Evolutionary conservation across 148 eudicot species (phyloP).

Genomic region (Simmondsia chinensis): DNA sequence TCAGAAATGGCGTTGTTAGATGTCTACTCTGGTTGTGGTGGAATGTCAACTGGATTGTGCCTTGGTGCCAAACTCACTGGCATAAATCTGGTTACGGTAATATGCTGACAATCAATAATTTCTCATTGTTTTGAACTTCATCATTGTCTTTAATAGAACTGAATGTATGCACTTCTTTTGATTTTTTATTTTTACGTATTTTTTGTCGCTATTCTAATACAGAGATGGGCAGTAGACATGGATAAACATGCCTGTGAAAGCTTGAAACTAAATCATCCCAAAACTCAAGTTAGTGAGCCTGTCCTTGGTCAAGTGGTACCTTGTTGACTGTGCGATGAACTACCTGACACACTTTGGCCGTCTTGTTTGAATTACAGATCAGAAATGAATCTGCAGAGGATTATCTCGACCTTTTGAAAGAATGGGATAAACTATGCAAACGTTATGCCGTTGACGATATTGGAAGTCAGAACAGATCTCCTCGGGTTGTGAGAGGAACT

Average conservation of each 20-base stretch:
- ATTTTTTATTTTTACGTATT: background rate
- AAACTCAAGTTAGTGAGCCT: conserved; percentile 52
- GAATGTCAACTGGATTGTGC: conserved; percentile 95
- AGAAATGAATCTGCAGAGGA: conserved; percentile 78
- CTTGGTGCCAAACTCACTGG: conserved; percentile 79
- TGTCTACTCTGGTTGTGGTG: conserved; percentile 93
- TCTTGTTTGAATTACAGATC: conserved; percentile 31
- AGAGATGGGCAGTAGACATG: conserved; percentile 92
- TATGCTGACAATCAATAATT: background rate
- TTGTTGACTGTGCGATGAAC: background rate
- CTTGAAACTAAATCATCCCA: conserved; percentile 82
- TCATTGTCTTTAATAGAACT: background rate
- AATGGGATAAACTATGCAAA: conserved; percentile 82
- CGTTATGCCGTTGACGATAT: conserved; percentile 28
- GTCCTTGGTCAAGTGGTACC: conserved; percentile 1
- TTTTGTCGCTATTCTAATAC: background rate
- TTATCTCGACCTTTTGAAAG: conserved; percentile 67
- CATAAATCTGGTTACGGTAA: conserved; percentile 68
- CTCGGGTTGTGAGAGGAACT: conserved; percentile 17
- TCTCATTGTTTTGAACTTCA: background rate
- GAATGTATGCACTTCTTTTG: conserved; percentile 1
- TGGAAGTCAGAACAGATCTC: conserved; percentile 21
- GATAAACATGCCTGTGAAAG: conserved; percentile 74
- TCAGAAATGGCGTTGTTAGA: conserved; percentile 60
- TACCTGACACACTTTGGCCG: no score